Percentiles rank a stretch among this genome's conserved stretches.
Evolutionary conservation across 306 rosid species (phyloP).

Genomic region (Alnus glutinosa): DNA sequence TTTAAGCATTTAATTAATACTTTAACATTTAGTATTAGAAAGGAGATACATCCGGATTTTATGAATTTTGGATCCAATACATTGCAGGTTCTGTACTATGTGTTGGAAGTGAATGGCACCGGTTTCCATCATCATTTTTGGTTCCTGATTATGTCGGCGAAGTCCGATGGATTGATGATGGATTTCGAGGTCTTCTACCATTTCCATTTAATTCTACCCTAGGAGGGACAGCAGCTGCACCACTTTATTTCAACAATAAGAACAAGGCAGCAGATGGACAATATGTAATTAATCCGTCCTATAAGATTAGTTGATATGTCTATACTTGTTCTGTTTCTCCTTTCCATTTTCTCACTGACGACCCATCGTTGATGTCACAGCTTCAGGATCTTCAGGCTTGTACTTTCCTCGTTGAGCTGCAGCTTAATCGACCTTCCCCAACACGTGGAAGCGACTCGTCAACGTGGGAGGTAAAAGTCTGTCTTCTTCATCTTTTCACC

Average conservation of each 20-base stretch:
- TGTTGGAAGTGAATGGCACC: slow-evolving; percentile 97
- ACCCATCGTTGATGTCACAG: slow-evolving; percentile 41
- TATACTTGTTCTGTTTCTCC: not conserved
- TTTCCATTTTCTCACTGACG: not conserved
- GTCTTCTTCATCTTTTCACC: slow-evolving; percentile 5
- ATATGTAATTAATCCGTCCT: slow-evolving; percentile 49
- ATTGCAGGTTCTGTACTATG: slow-evolving; percentile 78
- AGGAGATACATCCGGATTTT: not conserved
- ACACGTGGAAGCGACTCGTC: slow-evolving; percentile 81
- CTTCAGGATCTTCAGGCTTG: slow-evolving; percentile 71
- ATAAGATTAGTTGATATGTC: not conserved
- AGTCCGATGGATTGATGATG: slow-evolving; percentile 94
- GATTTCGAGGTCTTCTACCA: slow-evolving; percentile 93
- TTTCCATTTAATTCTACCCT: slow-evolving; percentile 81
- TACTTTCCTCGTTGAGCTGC: slow-evolving; percentile 89
- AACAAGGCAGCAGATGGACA: slow-evolving; percentile 80
- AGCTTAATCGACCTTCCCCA: slow-evolving; percentile 80
- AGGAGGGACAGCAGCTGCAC: slow-evolving; percentile 95
- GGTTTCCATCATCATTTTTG: slow-evolving; percentile 90
- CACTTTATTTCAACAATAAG: slow-evolving; percentile 76
- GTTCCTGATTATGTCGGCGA: slow-evolving; percentile 74
- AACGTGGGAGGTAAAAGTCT: slow-evolving; percentile 73
- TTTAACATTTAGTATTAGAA: not conserved
- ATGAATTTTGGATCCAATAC: not conserved
- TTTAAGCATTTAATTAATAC: too few relatives aligned